These are phyloP conservation scores for Psilocybe cubensis DNA, from an alignment of 768 basidiomycete genomes.

Conservation along the genomic window DNA sequence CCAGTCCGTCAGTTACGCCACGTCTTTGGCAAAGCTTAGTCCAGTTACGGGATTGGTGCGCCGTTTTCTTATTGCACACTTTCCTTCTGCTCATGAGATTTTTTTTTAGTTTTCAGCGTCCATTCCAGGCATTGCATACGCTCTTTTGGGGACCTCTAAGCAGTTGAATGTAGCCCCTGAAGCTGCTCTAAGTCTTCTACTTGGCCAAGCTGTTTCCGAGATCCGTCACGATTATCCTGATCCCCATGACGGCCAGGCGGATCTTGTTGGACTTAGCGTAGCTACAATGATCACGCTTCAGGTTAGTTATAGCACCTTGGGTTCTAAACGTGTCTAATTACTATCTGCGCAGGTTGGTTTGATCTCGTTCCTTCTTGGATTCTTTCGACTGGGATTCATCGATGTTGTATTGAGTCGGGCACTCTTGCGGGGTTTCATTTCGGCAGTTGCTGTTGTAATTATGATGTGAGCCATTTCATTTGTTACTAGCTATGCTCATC, in stretches of 20 bases:
- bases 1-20: slow-evolving; percentile 90
- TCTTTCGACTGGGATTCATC: slow-evolving; percentile 89
- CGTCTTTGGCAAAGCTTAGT: slow-evolving; percentile 82
- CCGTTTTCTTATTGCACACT: slow-evolving; percentile 7
- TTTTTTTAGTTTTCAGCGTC: slow-evolving; percentile 73
- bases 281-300: slow-evolving; percentile 86
- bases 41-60: slow-evolving; percentile 85
- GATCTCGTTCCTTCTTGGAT: slow-evolving; percentile 83
- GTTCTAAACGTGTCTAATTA: neutral
- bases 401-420: slow-evolving; percentile 93
- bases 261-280: slow-evolving; percentile 65
- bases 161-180: slow-evolving; percentile 89
- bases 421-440: slow-evolving; percentile 84
- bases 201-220: slow-evolving; percentile 85
- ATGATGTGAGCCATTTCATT: slow-evolving; percentile 58
- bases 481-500: neutral
- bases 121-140: slow-evolving; percentile 88
- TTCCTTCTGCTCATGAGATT: neutral
- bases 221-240: slow-evolving; percentile 54
- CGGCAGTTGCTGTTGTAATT: slow-evolving; percentile 85
- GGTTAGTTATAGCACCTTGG: slow-evolving; percentile 38
- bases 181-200: slow-evolving; percentile 82
- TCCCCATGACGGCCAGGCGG: slow-evolving; percentile 42
- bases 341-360: slow-evolving; percentile 69
- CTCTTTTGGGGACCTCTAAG: slow-evolving; percentile 83